Base-by-base conservation (phyloP, 2,329 filamentous ascomycete genomes). In the Byssothecium circinans region DNA sequence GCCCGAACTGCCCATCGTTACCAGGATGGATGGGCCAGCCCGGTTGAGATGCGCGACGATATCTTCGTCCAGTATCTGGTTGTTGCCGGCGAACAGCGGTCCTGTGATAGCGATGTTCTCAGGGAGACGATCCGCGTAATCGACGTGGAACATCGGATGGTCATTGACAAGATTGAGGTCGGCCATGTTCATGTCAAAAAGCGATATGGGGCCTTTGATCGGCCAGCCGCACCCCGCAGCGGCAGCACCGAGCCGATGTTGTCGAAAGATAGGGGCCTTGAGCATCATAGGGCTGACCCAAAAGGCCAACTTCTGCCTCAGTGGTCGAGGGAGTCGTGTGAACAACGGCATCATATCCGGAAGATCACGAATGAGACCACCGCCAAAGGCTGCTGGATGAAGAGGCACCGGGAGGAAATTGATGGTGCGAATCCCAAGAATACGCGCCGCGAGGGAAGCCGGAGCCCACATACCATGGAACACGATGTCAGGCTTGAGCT, bases 381-480 rank as follows among this genome's bases (percentile, higher is more conserved):
- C 52, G 7, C 54, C 57, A 41, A 67, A 67, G 6, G 55, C 50
- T 19, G 50, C 52, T 19, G 63, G 61, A 38, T 66, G 63, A 7
- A 67, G 48, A n/a, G 64, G 64, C 1, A 62, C 54, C 5, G 64
- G 64, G 10, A 67, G 45, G 47, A 67, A 67, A 50, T 62, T 64
- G 60, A 67, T 66, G 8, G 64, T 67, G 8, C 60, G 57, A 32
- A 67, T 67, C 4, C 58, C 60, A 1, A 67, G 47, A 17, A 67
- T 50, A 10, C 64, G 57, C 19, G 64, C 64, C 43, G 64, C 62
- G 12, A 67, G 55, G 14, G 60, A 64, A 18, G 63, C 63, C 17
- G 64, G 63, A 15, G 64, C 63, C 63, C 63, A 67, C 64, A 67
- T 67, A 19, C 64, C 64, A 41, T 67, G 64, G 47, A 67, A 65